A percentile compares a stretch with the other conserved stretches of the same genome.
Evolutionary conservation across 148 eudicot species (phyloP).

Genomic region (Vaccinium myrtillus): DNA sequence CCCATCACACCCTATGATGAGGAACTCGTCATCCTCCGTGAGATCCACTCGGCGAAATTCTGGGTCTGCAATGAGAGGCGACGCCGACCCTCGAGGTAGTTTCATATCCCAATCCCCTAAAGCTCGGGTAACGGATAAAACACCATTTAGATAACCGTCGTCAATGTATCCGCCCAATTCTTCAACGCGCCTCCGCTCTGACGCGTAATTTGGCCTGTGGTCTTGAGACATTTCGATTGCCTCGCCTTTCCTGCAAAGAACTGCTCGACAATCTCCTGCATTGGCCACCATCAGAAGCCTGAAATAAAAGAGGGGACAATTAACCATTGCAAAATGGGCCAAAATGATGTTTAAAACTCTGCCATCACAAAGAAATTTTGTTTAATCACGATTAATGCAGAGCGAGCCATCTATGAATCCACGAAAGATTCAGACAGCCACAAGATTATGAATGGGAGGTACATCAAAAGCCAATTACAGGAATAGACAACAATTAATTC

Average conservation of each 20-base stretch:
- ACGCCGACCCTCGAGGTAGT: conserved; percentile 55
- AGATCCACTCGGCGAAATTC: conserved; percentile 55
- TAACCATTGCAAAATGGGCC: background rate
- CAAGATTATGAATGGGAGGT: background rate
- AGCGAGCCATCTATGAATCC: background rate
- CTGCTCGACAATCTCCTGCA: conserved; percentile 86
- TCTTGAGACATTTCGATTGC: conserved; percentile 86
- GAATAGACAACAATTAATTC: background rate
- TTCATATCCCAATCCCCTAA: conserved; percentile 94
- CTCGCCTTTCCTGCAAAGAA: conserved; percentile 75
- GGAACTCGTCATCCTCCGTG: conserved; percentile 83
- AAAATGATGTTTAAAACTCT: background rate
- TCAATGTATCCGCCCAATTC: conserved; percentile 69
- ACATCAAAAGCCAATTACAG: background rate
- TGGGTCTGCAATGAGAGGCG: conserved; percentile 77
- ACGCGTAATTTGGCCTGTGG: conserved; percentile 61
- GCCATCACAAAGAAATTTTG: background rate
- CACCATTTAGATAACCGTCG: conserved; percentile 78
- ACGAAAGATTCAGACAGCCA: background rate
- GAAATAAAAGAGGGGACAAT: background rate
- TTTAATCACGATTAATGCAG: background rate
- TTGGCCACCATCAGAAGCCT: conserved; percentile 86
- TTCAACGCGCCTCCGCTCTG: conserved; percentile 56
- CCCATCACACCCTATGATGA: conserved; percentile 82
- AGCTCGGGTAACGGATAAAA: conserved; percentile 68